Conservation (phyloP, 192 early-diverging fungal species). For the Backusella psychrophila region DNA sequence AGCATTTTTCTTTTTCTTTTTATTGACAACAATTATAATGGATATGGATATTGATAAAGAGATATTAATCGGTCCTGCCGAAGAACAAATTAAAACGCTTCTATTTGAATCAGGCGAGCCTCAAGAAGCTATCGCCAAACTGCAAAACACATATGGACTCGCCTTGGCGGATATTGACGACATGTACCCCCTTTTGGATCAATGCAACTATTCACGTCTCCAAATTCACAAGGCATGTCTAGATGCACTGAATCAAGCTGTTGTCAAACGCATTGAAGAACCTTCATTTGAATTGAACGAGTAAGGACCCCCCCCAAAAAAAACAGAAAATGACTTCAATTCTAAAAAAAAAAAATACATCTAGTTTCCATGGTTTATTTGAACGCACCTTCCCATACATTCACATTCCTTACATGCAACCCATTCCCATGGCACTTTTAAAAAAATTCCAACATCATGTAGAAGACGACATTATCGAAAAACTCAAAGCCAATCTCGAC, state of each 20-base stretch:
- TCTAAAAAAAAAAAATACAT: too few relatives aligned
- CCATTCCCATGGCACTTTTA: conserved; percentile 50
- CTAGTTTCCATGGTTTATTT: conserved; percentile 36
- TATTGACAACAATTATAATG: not conserved
- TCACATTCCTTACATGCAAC: conserved; percentile 43
- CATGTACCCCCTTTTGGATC: conserved; percentile 51
- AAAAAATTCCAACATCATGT: conserved; percentile 43
- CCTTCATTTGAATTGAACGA: conserved; percentile 22
- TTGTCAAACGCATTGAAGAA: conserved; percentile 38
- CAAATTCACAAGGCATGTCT: conserved; percentile 49
- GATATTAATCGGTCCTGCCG: conserved; percentile 30
- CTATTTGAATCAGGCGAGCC: conserved; percentile 36
- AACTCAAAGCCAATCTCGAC: conserved; percentile 23
- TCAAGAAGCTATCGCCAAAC: conserved; percentile 24
- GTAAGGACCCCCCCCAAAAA: too few relatives aligned
- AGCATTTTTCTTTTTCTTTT: not conserved
- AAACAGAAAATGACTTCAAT: too few relatives aligned
- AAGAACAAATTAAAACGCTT: conserved; percentile 24
- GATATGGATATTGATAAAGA: not conserved
- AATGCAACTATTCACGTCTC: conserved; percentile 42
- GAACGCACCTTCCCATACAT: conserved; percentile 49
- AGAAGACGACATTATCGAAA: conserved; percentile 22
- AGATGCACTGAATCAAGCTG: conserved; percentile 42
- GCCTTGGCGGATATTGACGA: conserved; percentile 40
- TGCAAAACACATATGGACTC: conserved; percentile 33